Conservation (phyloP, 495 filamentous ascomycete species). For the Chaetomium fimeti region DNA sequence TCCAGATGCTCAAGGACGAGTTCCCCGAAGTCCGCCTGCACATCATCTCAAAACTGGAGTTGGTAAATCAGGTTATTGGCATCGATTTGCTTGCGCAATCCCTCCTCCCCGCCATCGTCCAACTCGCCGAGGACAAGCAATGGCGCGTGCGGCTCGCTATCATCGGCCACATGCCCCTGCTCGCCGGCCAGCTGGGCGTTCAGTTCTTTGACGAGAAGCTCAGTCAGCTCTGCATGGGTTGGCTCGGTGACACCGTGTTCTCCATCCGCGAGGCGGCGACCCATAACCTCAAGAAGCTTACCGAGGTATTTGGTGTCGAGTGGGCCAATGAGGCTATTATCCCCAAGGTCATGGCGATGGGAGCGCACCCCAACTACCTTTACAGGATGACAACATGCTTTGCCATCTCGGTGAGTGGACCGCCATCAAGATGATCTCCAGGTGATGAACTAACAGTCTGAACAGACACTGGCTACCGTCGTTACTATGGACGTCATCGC, state of each 20-base stretch:
- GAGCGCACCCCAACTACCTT: conserved; percentile 94
- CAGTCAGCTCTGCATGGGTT: conserved; percentile 93
- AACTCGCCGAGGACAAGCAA: conserved; percentile 98
- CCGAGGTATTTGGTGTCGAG: conserved; percentile 95
- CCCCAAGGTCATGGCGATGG: conserved; percentile 98
- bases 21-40: conserved; percentile 96
- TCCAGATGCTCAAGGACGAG: conserved; percentile 99
- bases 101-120: conserved; percentile 95
- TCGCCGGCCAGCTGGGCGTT: conserved; percentile 92
- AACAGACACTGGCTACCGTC: conserved; percentile 85
- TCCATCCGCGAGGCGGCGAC: conserved; percentile 97
- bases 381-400: conserved; percentile 99
- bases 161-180: conserved; percentile 97
- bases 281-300: conserved; percentile 94
- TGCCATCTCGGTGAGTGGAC: conserved; percentile 80
- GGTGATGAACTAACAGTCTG: conserved; percentile 32
- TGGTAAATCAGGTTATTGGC: conserved; percentile 97
- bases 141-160: conserved; percentile 98
- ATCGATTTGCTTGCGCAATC: conserved; percentile 96
- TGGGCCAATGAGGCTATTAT: conserved; percentile 98
- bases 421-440: background rate
- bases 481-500: conserved; percentile 89
- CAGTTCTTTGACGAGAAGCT: conserved; percentile 98
- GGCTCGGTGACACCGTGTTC: conserved; percentile 99
- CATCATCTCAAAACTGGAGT: conserved; percentile 97